Evolutionary conservation across 257 asterid species (phyloP).

Genomic region (Solanum dulcamara): DNA sequence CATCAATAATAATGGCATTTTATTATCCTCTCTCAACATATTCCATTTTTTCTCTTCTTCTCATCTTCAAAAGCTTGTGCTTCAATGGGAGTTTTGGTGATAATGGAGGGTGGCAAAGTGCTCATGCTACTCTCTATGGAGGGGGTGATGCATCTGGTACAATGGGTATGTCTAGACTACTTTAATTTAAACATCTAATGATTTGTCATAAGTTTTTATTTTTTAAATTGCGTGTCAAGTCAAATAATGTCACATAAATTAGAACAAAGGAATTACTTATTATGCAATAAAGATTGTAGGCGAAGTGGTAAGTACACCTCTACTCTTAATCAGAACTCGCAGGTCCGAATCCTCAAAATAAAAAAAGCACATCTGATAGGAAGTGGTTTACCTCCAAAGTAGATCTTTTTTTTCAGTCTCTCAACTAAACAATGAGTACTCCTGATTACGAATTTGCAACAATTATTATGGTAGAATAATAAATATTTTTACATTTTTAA

Average conservation of each 20-base stretch:
- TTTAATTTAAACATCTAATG: too few species aligned
- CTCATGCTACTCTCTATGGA: constrained; percentile 15
- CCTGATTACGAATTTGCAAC: not conserved
- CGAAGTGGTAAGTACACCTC: not conserved
- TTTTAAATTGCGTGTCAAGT: too few species aligned
- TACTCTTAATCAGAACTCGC: not conserved
- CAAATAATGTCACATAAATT: not conserved
- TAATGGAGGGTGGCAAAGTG: constrained; percentile 19
- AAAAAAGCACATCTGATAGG: not conserved
- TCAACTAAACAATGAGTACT: not conserved
- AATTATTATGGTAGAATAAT: not conserved
- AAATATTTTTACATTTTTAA: not conserved
- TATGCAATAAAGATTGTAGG: not conserved
- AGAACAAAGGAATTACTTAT: not conserved
- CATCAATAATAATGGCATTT: constrained; percentile 28
- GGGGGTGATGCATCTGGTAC: constrained; percentile 19
- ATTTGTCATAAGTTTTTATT: too few species aligned
- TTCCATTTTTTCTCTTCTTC: constrained; percentile 8
- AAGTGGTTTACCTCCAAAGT: not conserved
- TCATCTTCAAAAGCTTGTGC: constrained; percentile 19
- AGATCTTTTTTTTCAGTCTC: not conserved
- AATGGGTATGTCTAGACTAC: constrained; percentile 11
- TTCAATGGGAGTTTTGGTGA: constrained; percentile 8
- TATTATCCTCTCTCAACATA: not conserved
- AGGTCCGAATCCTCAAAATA: not conserved